Evolutionary conservation across 306 rosid genomes (phyloP), one percentile per base, ranked within the genome.

Genomic region (Gastrolobium bilobum): DNA sequence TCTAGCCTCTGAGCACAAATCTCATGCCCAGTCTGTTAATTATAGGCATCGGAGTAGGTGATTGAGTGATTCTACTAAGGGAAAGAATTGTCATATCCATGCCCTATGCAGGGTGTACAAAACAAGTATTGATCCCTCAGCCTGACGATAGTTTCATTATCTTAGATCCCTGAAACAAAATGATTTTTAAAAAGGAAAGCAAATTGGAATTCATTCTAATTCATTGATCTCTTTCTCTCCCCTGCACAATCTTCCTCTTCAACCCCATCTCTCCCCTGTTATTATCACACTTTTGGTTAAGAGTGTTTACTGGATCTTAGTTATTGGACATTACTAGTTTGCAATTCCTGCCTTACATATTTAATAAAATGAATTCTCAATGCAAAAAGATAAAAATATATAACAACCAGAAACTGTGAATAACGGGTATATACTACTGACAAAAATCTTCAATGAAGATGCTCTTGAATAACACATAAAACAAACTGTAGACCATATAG

Each of bases 231-330:
- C 35, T 44, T 20, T 79, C 42, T 63, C 39, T 14, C 48, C 7
- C 50, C 47, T 57, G 35, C 50, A 54, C 35, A 13, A 51, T 56
- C 51, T 9, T 71, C 62, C 31, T 26, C 69, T 77, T 58, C 87
- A 58, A 86, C 77, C 79, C 83, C 88, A 71, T 86, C 91, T 46
- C 86, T 30, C 34, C 87, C 46, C 5, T 54, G n/a, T 1, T 7
- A 33, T 9, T 54, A 43, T 58, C 56, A 54, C 8, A 30, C 43
- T 47, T 47, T 20, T 53, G 62, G 68, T 61, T 82, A 62, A 40
- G 67, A 68, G 53, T 30, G 14, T 69, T 35, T 13, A 40, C 2
- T 42, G 57, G 11, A 44, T 29, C 62, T 31, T 40, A 38, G n/a
- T 30, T 37, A 72, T 38, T 11, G 43, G 52, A 67, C 39, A 71